These are phyloP conservation scores for Claviceps pusilla DNA, from an alignment of 2,329 filamentous ascomycete genomes.

Conservation along the genomic window DNA sequence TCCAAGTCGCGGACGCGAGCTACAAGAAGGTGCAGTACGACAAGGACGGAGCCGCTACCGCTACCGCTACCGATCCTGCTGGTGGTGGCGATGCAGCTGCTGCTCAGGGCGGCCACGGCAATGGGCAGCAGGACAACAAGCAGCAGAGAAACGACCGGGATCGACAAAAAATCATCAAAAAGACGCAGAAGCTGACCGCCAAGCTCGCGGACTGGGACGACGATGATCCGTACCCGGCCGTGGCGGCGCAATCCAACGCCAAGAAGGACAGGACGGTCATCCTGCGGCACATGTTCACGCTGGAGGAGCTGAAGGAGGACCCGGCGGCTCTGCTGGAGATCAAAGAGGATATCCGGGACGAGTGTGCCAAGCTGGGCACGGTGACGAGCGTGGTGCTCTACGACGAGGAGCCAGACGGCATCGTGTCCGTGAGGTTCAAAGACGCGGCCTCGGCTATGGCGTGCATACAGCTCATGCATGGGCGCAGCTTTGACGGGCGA, in stretches of 20 bases:
- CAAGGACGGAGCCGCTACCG: conserved; percentile 13
- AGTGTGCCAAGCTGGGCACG: conserved; percentile 70
- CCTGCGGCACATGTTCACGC: conserved; percentile 84
- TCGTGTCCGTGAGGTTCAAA: conserved; percentile 72
- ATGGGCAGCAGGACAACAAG: conserved; percentile 21
- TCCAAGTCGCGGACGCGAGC: conserved; percentile 72
- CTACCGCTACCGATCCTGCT: neutral
- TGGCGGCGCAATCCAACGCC: conserved; percentile 25
- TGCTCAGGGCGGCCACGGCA: conserved; percentile 8
- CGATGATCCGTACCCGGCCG: conserved; percentile 49
- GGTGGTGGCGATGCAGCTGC: neutral
- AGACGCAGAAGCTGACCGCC: conserved; percentile 79
- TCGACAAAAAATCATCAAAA: conserved; percentile 79
- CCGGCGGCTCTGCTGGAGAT: conserved; percentile 73
- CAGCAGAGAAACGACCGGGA: conserved; percentile 46
- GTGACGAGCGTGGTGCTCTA: conserved; percentile 87
- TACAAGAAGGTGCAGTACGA: conserved; percentile 79
- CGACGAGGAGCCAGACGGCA: conserved; percentile 70
- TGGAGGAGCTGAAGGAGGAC: conserved; percentile 72
- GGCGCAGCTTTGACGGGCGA: conserved; percentile 61
- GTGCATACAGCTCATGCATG: conserved; percentile 64
- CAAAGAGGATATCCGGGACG: conserved; percentile 84
- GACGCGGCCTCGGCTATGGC: conserved; percentile 54
- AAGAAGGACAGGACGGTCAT: conserved; percentile 71
- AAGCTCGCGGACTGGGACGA: conserved; percentile 93